Conservation (phyloP, 2,329 filamentous ascomycete species). For the Ophiostoma australiae region DNA sequence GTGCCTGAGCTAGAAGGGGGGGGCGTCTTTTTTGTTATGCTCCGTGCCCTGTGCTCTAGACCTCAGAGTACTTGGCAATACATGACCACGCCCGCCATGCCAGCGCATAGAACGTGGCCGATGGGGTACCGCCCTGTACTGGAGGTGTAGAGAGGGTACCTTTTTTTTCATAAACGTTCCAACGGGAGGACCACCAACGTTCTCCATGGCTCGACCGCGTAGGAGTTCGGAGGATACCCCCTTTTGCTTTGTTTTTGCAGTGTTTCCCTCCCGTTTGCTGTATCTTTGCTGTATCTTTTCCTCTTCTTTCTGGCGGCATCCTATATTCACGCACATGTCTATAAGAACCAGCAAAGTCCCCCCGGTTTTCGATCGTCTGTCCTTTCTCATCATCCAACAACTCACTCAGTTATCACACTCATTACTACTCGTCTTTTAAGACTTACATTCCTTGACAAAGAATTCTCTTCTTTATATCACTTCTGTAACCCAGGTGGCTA, state of each 20-base stretch:
- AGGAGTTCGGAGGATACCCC: neutral
- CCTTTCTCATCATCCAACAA: neutral
- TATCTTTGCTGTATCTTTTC: neutral
- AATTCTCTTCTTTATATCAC: neutral
- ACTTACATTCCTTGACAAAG: conserved; percentile 9
- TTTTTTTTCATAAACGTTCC: conserved; percentile 1
- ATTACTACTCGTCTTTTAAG: neutral
- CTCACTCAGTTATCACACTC: neutral
- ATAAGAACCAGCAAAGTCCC: neutral
- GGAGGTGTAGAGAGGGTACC: neutral
- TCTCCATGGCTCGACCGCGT: neutral
- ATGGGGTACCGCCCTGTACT: conserved; percentile 7
- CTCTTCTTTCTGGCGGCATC: neutral
- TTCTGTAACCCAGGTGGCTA: conserved; percentile 14
- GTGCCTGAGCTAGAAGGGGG: neutral
- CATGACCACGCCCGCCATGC: neutral
- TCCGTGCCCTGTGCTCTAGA: neutral
- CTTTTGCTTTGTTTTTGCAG: neutral
- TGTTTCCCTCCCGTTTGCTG: neutral
- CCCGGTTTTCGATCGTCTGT: neutral
- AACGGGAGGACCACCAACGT: neutral
- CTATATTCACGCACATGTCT: neutral
- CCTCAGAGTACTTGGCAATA: neutral
- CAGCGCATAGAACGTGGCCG: conserved; percentile 6
- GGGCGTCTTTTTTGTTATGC: neutral